These are phyloP conservation scores for Astragalus membranaceus DNA, from an alignment of 306 rosid genomes.

Conservation along the genomic window DNA sequence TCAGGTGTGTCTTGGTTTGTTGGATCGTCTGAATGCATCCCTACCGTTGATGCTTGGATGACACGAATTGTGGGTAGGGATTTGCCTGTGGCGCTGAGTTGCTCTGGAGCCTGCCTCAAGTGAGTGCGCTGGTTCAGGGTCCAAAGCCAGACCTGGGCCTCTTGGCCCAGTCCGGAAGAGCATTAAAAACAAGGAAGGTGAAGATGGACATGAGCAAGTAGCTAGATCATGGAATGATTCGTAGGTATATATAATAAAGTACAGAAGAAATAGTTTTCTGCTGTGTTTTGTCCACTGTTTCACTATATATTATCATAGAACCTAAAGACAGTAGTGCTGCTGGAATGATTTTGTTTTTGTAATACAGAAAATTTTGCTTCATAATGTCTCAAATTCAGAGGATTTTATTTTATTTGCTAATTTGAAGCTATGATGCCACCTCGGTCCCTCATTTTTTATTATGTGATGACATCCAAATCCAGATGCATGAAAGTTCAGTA, in stretches of 20 bases:
- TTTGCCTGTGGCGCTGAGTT: no score
- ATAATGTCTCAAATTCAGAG: neutral
- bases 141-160: no score
- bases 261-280: conserved; percentile 27
- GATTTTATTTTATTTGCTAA: no score
- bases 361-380: neutral
- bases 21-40: no score
- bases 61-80: no score
- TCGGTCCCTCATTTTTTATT: neutral
- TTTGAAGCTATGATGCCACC: neutral
- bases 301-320: conserved; percentile 16
- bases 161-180: no score
- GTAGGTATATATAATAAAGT: conserved; percentile 27
- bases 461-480: neutral
- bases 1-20: no score
- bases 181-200: conserved; percentile 16
- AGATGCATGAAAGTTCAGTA: neutral
- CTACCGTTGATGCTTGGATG: no score
- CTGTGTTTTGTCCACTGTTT: conserved; percentile 29
- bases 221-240: conserved; percentile 27
- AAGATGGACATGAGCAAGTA: conserved; percentile 24
- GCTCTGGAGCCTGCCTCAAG: no score
- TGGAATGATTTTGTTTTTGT: conserved; percentile 18
- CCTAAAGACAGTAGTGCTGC: conserved; percentile 8
- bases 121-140: no score